phyloP scores from a whole-genome alignment of 306 rosid genomes.

The Fagus sylvatica region DNA sequence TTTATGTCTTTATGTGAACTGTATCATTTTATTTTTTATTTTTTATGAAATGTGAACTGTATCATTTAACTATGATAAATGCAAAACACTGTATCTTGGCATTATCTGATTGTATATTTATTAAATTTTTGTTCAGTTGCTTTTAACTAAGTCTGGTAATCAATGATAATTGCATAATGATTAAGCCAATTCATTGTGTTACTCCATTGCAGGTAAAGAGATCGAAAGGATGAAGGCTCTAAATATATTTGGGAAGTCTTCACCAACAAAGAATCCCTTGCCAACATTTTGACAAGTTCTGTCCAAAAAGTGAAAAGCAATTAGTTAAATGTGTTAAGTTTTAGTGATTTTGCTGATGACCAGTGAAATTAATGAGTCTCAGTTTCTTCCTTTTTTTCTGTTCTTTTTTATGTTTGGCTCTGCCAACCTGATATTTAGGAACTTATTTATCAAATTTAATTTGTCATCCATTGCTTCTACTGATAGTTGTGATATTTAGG shows the following conservation, averaged over 20 bases:
- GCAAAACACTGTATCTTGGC: too few species aligned
- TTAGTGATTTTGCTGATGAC: conserved; percentile 1
- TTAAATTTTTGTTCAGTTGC: neutral
- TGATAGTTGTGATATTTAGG: neutral
- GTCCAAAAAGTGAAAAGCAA: neutral
- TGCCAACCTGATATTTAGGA: neutral
- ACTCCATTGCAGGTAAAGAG: conserved; percentile 39
- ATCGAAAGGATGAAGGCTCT: conserved; percentile 47
- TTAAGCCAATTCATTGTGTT: neutral
- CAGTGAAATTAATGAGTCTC: neutral
- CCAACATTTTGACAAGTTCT: neutral
- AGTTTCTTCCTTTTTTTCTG: neutral
- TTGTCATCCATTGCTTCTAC: neutral
- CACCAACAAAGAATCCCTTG: conserved; percentile 1
- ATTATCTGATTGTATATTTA: neutral
- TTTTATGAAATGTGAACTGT: too few species aligned
- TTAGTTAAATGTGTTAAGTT: neutral
- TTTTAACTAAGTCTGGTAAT: neutral
- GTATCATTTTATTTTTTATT: too few species aligned
- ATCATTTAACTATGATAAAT: too few species aligned
- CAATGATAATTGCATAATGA: neutral
- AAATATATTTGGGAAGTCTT: conserved; percentile 37
- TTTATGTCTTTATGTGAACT: too few species aligned
- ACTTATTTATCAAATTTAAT: neutral
- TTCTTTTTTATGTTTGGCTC: neutral